Percentiles rank a stretch among this genome's conserved stretches.
phyloP scores from a whole-genome alignment of 139 green algal genomes.

The Yamagishiella unicocca region DNA sequence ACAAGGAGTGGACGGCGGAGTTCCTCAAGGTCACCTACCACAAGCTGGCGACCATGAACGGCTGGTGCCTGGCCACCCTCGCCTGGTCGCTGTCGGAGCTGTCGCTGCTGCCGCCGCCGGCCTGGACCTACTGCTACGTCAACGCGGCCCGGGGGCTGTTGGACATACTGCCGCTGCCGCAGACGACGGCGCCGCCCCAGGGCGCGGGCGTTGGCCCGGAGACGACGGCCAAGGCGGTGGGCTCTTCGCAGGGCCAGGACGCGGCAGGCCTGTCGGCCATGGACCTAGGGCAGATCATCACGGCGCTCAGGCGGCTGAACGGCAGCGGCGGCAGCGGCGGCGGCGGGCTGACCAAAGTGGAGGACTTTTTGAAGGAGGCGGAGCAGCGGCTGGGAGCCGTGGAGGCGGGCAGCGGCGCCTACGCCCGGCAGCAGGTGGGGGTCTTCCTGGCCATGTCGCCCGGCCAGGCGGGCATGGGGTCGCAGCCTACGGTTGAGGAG shows the following conservation, averaged over 20 bases:
- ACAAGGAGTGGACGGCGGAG: slow-evolving; percentile 57
- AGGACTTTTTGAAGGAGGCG: slow-evolving; percentile 32
- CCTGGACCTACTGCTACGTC: slow-evolving; percentile 59
- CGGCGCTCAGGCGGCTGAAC: slow-evolving; percentile 36
- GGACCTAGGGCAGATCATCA: slow-evolving; percentile 49
- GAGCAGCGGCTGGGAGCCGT: background rate
- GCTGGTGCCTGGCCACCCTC: slow-evolving; percentile 51
- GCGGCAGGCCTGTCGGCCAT: slow-evolving; percentile 9
- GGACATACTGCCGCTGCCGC: background rate
- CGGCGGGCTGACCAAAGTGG: slow-evolving; percentile 46
- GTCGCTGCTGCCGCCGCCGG: slow-evolving; percentile 47
- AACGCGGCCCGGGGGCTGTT: slow-evolving; percentile 16
- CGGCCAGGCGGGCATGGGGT: background rate
- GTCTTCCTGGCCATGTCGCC: background rate
- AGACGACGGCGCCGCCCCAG: background rate
- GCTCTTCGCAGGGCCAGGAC: background rate
- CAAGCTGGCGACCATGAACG: slow-evolving; percentile 41
- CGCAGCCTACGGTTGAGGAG: too few species aligned
- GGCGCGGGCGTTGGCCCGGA: background rate
- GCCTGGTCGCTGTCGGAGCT: slow-evolving; percentile 56
- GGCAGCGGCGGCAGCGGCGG: background rate
- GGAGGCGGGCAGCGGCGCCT: slow-evolving; percentile 27
- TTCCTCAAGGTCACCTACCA: slow-evolving; percentile 63
- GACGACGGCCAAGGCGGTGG: background rate
- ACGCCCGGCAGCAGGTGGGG: slow-evolving; percentile 14